Evolutionary conservation across 2,329 filamentous ascomycete species (phyloP).

Genomic region (Emericellopsis atlantica): DNA sequence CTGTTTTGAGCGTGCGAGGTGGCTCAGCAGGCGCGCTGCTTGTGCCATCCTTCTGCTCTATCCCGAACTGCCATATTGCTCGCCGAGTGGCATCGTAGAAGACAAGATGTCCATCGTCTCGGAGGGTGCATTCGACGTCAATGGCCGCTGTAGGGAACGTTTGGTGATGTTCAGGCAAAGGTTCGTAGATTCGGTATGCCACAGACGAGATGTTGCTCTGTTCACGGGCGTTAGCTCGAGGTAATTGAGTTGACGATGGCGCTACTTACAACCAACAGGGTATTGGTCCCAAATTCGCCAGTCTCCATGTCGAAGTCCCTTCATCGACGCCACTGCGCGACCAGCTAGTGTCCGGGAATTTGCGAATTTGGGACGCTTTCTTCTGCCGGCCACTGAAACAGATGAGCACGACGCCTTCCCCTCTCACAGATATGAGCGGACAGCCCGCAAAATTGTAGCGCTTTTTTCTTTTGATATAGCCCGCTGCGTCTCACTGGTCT

Average conservation of each 20-base stretch:
- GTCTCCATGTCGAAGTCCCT: slow-evolving; percentile 44
- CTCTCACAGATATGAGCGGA: neutral
- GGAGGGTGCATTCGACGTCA: slow-evolving; percentile 37
- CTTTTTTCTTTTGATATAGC: no score
- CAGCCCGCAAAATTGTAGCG: no score
- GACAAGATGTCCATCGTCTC: slow-evolving; percentile 39
- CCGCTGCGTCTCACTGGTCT: slow-evolving; percentile 15
- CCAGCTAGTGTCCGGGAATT: neutral
- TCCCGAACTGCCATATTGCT: slow-evolving; percentile 42
- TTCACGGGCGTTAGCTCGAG: slow-evolving; percentile 5
- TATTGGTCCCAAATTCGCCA: slow-evolving; percentile 51
- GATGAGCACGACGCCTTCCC: neutral
- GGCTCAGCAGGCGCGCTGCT: slow-evolving; percentile 11
- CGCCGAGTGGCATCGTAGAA: slow-evolving; percentile 36
- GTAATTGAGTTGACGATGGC: slow-evolving; percentile 2
- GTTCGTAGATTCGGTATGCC: slow-evolving; percentile 42
- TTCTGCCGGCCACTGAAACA: neutral
- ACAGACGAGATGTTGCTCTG: slow-evolving; percentile 46
- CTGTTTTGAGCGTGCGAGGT: slow-evolving; percentile 26
- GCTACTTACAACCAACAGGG: slow-evolving; percentile 39
- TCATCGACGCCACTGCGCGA: slow-evolving; percentile 8
- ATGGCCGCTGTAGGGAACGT: slow-evolving; percentile 31
- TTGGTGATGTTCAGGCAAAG: slow-evolving; percentile 26
- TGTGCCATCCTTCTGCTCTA: slow-evolving; percentile 25
- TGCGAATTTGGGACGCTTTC: neutral